Evolutionary conservation across 495 filamentous ascomycete species (phyloP), one percentile per base, ranked within the genome.

Genomic region (Trichocladium antarcticum): DNA sequence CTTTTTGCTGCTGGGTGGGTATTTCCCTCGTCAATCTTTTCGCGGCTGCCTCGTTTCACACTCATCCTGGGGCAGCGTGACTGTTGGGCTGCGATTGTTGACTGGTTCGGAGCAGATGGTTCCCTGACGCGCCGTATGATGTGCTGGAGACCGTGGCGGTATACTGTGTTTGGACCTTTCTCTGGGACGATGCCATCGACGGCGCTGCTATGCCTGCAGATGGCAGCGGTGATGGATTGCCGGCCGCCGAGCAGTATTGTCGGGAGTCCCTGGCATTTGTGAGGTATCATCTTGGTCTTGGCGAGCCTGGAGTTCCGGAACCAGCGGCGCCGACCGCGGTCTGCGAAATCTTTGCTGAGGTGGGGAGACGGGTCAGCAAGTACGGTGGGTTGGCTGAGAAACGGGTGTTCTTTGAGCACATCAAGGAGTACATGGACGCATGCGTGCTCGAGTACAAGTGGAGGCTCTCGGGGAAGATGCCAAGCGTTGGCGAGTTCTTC

Each of bases 181-280:
- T 57, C 19, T 57, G 55, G 55, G 55, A 57, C 28, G 55, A 57
- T 11, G 50, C 42, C 28, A 53, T 57, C 11, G 55, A 57, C 14
- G 45, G 49, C 6, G 21, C 21, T 34, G 27, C 12, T 6, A 20
- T 19, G 19, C 7, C 12, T n/a, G 12, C 15, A 4, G 39, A 1
- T 20, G 43, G 3, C 14, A 31, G 22, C 5, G 44, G 11, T 1
- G 29, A 7, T 28, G 42, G 5, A 0, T 0, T 35, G 15, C 16
- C 24, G 2, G 28, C 32, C 8, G 53, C 47, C 0, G 42, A 44
- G n/a, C 44, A 43, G 39, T 51, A 51, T 21, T 50, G 53, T 7
- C 38, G 15, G 29, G 28, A n/a, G 39, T 51, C 53, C 1, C 20
- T 51, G 9, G 29, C 14, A 0, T 56, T 51, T 45, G 48, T 48